Base-by-base conservation (phyloP, 2,329 filamentous ascomycete species). In the Colletotrichum scovillei region DNA sequence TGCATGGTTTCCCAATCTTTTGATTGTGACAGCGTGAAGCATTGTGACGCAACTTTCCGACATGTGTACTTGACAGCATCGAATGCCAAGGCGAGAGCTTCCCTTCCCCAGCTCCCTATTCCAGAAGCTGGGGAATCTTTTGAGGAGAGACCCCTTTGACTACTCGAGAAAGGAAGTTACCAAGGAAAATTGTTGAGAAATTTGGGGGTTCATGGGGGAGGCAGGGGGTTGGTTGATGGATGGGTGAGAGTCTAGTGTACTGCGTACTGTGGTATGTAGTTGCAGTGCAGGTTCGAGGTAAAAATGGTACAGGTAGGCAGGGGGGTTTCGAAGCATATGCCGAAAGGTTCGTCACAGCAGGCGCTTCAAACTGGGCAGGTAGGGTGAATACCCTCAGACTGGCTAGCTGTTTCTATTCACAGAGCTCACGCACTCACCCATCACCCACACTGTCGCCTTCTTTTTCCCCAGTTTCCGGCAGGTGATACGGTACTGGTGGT, bases 131-230 rank as follows among this genome's bases (percentile, higher is more conserved):
- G 49, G 28, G 69, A 35, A 12, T 35, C 4, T 22, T 7, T 22
- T 7, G 64, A 16, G 42, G 42, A 19, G 28, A 49, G 24, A 7
- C 60, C 32, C 14, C 46, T 1, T 42, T 6, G 35, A 49, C 64
- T 11, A 63, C 49, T 68, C 8, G 35, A 24, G 32, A 46, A 63
- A 46, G 69, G 69, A 63, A 72, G 69, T 52, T 72, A 24, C 64
- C 57, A 49, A 63, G 28, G 19, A 19, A 55, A 67, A 26, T 16
- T 32, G 63, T 66, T 58, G 42, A 32, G 65, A 22, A 3, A 52
- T 19, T 19, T 42, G 7, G 60, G 53, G 53, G 53, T 19, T 24
- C 12, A 19, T 35, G 19, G 56, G 30, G 30, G 30, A 32, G 19
- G 30, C n/a, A 16, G 30, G 30, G 32, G 32, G n/a, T 16, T 11